A percentile compares a stretch with the other conserved stretches of the same genome.
These are phyloP conservation scores for Hippophae gyantsensis DNA, from an alignment of 306 rosid genomes.

Conservation along the genomic window DNA sequence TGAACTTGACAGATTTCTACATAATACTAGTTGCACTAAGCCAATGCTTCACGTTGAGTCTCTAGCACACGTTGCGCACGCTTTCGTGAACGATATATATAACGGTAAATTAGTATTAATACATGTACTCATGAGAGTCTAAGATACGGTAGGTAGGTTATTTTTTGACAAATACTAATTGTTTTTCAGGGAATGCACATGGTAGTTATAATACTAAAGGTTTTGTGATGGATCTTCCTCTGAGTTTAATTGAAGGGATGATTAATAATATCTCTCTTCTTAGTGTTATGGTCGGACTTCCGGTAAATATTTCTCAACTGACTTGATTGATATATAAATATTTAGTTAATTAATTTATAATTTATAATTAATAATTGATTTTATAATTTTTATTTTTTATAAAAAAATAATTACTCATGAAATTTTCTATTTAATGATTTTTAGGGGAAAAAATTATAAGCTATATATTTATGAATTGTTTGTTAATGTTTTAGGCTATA, in stretches of 20 bases:
- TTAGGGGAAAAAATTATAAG: no score
- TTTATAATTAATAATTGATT: background rate
- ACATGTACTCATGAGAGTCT: background rate
- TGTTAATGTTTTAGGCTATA: no score
- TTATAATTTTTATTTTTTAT: conserved; percentile 1
- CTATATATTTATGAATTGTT: no score
- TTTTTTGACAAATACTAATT: background rate
- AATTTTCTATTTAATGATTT: no score
- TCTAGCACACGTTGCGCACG: conserved; percentile 51
- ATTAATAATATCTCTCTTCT: conserved; percentile 49
- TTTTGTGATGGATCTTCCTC: conserved; percentile 36
- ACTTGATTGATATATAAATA: no score
- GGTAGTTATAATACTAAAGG: conserved; percentile 37
- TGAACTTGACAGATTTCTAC: conserved; percentile 32
- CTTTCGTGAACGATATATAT: conserved; percentile 32
- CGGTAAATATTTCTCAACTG: conserved; percentile 24
- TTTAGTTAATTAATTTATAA: background rate
- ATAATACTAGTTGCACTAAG: conserved; percentile 40
- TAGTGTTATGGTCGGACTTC: conserved; percentile 63
- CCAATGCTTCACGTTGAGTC: conserved; percentile 43
- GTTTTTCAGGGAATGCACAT: conserved; percentile 41
- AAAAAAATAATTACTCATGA: no score
- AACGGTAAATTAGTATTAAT: conserved; percentile 24
- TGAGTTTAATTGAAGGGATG: conserved; percentile 31
- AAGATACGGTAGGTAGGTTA: no score